These are phyloP conservation scores for Cordyceps pruinosa DNA, from an alignment of 2,329 filamentous ascomycete species.

Conservation along the genomic window DNA sequence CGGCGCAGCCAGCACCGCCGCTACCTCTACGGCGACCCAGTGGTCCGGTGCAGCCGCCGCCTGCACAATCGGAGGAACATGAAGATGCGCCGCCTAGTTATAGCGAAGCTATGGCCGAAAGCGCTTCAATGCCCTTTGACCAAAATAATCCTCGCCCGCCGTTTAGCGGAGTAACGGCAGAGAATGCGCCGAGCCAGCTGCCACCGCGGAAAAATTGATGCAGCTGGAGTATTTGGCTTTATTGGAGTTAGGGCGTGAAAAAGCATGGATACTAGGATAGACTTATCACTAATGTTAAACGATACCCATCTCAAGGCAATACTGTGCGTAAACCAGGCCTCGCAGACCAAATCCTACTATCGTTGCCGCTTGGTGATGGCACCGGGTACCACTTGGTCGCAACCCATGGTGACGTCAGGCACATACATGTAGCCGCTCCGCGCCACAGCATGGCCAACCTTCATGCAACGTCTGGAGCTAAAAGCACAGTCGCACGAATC, in stretches of 20 bases:
- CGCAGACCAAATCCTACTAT: too few species aligned
- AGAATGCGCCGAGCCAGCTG: conserved; percentile 49
- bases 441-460: background rate
- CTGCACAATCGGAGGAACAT: conserved; percentile 38
- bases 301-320: conserved; percentile 4
- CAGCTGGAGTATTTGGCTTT: background rate
- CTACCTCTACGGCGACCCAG: conserved; percentile 25
- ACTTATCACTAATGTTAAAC: conserved; percentile 1
- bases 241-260: background rate
- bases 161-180: conserved; percentile 58
- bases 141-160: conserved; percentile 53
- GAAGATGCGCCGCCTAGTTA: conserved; percentile 91
- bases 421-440: background rate
- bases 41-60: conserved; percentile 53
- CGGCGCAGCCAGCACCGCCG: conserved; percentile 16
- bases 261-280: background rate
- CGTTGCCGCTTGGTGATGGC: too few species aligned
- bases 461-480: background rate
- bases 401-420: conserved; percentile 1
- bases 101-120: conserved; percentile 82
- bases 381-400: background rate
- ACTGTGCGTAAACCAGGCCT: background rate
- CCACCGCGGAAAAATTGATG: conserved; percentile 34
- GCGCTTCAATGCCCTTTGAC: conserved; percentile 62
- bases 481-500: background rate